Conservation (phyloP, 352 stramenopile genomes). For the Ophiocytium majus region DNA sequence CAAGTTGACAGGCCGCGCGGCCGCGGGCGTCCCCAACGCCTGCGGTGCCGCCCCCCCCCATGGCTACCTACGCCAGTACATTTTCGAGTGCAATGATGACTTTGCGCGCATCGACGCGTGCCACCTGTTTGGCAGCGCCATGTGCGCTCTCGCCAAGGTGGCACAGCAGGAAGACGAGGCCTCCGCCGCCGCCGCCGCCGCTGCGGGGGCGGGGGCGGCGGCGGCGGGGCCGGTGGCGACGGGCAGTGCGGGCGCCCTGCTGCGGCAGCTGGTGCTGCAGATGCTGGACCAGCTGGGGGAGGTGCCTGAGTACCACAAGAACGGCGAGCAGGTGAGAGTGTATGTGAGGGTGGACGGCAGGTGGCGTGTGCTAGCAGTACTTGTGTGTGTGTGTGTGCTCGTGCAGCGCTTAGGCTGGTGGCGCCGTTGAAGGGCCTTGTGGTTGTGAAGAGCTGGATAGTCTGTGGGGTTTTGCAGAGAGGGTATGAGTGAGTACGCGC, state of each 20-base stretch:
- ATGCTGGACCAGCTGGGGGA: constrained; percentile 3
- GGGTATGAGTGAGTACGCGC: too few relatives aligned
- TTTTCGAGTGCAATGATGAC: constrained; percentile 65
- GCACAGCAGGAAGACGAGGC: background rate
- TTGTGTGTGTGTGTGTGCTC: background rate
- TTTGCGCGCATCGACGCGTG: background rate
- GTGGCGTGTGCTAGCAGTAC: background rate
- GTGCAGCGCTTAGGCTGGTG: background rate
- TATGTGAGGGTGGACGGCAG: background rate
- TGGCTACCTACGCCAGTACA: constrained; percentile 70
- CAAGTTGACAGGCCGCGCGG: constrained; percentile 62
- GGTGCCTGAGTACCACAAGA: background rate
- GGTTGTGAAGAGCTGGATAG: too few relatives aligned
- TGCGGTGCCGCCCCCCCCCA: constrained; percentile 63
- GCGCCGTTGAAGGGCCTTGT: background rate
- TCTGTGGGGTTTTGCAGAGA: too few relatives aligned
- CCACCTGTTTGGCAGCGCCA: constrained; percentile 14
- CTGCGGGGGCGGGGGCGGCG: background rate
- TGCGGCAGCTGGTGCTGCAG: background rate
- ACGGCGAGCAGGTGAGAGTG: constrained; percentile 11
- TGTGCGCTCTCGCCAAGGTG: background rate
- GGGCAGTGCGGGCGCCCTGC: background rate
- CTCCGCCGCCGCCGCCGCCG: background rate
- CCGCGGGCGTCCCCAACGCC: constrained; percentile 50
- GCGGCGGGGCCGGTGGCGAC: background rate